Percentiles rank a stretch among this genome's conserved stretches.
phyloP scores from a whole-genome alignment of 331 rosid genomes.

The Stylosanthes scabra region DNA sequence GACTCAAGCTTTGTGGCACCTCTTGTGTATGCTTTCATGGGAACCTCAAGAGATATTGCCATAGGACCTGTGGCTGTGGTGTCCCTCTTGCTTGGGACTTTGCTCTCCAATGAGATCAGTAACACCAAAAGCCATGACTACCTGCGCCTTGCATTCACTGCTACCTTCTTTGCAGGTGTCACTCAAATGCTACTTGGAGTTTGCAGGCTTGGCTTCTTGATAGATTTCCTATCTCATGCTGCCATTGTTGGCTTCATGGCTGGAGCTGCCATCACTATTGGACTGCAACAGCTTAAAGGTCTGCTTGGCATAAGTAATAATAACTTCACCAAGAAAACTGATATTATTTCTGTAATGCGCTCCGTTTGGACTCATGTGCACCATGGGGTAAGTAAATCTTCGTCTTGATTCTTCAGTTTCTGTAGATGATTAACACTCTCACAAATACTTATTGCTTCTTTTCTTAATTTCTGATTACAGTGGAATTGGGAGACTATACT shows the following conservation, averaged over 20 bases:
- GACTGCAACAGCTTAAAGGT: constrained; percentile 92
- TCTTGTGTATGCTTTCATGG: constrained; percentile 88
- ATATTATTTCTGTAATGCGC: constrained; percentile 73
- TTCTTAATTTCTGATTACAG: constrained; percentile 47
- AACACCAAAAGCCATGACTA: constrained; percentile 41
- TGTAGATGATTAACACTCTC: background rate
- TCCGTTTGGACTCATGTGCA: constrained; percentile 62
- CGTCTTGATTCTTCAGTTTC: background rate
- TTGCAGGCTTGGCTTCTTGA: constrained; percentile 85
- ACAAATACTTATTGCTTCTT: background rate
- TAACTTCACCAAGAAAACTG: constrained; percentile 81
- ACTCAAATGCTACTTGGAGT: constrained; percentile 76
- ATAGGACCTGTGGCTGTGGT: constrained; percentile 97
- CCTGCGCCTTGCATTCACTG: constrained; percentile 76
- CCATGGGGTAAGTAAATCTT: constrained; percentile 66
- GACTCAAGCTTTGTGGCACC: constrained; percentile 91
- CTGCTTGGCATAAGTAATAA: constrained; percentile 66
- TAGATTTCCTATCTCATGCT: constrained; percentile 91
- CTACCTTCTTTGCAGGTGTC: constrained; percentile 92
- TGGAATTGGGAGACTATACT: constrained; percentile 94
- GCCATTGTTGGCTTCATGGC: constrained; percentile 96
- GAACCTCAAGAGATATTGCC: constrained; percentile 91
- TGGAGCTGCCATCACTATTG: constrained; percentile 90
- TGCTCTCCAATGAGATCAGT: constrained; percentile 55
- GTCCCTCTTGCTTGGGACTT: constrained; percentile 80